A percentile compares a stretch with the other conserved stretches of the same genome.
Conservation (phyloP, 495 filamentous ascomycete species). For the Penicillium cinerascens region DNA sequence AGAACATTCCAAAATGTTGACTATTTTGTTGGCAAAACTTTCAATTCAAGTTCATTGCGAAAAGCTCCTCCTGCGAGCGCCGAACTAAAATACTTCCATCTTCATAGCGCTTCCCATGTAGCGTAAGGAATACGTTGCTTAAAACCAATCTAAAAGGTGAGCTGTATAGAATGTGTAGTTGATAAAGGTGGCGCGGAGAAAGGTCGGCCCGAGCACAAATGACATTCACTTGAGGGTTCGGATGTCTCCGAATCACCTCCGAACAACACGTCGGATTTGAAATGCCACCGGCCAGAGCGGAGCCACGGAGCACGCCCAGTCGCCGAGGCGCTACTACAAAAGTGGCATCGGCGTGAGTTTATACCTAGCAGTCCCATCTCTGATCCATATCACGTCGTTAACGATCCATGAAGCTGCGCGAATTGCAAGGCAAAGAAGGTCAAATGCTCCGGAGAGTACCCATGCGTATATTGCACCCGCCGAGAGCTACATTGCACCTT, state of each 20-base stretch:
- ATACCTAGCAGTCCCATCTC: background rate
- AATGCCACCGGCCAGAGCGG: background rate
- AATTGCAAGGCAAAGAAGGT: slow-evolving; percentile 10
- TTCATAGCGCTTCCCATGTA: no score
- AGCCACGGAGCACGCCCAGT: background rate
- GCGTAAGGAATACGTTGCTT: no score
- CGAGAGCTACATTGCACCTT: slow-evolving; percentile 4
- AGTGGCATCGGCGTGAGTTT: slow-evolving; percentile 2
- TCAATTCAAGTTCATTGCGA: no score
- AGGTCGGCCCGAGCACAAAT: background rate
- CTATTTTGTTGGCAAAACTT: no score
- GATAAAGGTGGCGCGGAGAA: background rate
- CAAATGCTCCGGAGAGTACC: slow-evolving; percentile 4
- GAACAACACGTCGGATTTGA: background rate
- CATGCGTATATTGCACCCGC: slow-evolving; percentile 1
- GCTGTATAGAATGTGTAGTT: no score
- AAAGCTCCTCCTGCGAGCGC: no score
- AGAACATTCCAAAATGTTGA: no score
- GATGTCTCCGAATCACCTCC: background rate
- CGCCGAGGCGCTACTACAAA: background rate
- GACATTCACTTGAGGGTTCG: background rate
- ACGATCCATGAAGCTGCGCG: background rate
- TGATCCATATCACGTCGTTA: background rate
- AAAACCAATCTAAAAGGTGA: no score
- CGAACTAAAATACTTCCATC: no score